Percentiles rank a stretch among this genome's conserved stretches.
Conservation (phyloP, 1,284 basidiomycete genomes). For the Fomitiporia mediterranea region DNA sequence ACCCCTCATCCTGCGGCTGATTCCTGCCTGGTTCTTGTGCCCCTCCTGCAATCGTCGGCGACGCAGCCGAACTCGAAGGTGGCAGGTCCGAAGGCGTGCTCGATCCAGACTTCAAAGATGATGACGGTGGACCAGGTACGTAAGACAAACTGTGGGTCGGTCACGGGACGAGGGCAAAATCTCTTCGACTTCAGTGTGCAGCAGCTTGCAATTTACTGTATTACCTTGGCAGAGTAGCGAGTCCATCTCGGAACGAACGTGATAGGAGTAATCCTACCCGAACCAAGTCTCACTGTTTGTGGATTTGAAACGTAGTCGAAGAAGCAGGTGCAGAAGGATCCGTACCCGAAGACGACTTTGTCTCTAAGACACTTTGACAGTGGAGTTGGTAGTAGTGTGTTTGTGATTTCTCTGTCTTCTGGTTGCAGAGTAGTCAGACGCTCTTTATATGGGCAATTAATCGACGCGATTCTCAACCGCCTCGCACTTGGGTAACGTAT, state of each 20-base stretch:
- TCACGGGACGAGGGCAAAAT: background rate
- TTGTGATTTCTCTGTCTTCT: slow-evolving; percentile 54
- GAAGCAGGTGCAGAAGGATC: background rate
- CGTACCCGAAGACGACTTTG: background rate
- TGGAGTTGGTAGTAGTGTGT: slow-evolving; percentile 7
- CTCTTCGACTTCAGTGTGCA: slow-evolving; percentile 14
- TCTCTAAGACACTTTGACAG: too few species aligned
- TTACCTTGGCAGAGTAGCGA: background rate
- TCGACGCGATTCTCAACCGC: slow-evolving; percentile 3
- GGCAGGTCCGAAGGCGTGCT: slow-evolving; percentile 26
- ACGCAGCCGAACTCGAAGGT: slow-evolving; percentile 18
- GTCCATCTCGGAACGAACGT: slow-evolving; percentile 36
- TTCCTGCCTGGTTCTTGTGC: slow-evolving; percentile 36
- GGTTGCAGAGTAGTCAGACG: slow-evolving; percentile 17
- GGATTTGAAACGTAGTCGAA: background rate
- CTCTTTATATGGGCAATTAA: background rate
- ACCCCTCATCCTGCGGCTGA: too few species aligned
- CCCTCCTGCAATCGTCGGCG: slow-evolving; percentile 21
- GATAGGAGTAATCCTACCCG: slow-evolving; percentile 41
- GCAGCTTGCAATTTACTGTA: slow-evolving; percentile 24
- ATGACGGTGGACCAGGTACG: slow-evolving; percentile 18
- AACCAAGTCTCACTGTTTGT: background rate
- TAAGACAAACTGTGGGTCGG: background rate
- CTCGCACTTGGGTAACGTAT: background rate
- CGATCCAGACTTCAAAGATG: slow-evolving; percentile 12